These are phyloP conservation scores for Dothistroma pini DNA, from an alignment of 2,329 filamentous ascomycete genomes.

Conservation along the genomic window DNA sequence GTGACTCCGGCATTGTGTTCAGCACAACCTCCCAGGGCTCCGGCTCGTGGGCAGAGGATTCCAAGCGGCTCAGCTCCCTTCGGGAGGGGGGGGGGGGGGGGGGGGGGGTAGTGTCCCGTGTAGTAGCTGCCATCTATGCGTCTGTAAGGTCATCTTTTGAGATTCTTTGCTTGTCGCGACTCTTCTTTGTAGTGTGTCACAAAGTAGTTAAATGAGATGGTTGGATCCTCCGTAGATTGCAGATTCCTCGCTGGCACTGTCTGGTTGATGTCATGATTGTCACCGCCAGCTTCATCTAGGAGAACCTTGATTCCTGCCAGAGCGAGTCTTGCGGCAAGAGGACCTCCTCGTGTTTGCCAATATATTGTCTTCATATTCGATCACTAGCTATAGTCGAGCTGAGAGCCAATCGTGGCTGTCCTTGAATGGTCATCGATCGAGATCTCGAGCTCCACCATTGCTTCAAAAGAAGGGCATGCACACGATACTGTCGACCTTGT, in stretches of 20 bases:
- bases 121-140: conserved; percentile 46
- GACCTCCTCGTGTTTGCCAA: no score
- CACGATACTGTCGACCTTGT: no score
- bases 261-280: conserved; percentile 52
- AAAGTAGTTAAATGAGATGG: conserved; percentile 60
- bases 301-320: conserved; percentile 57
- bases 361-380: no score
- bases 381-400: no score
- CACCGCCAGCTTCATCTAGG: conserved; percentile 59
- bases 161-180: conserved; percentile 52
- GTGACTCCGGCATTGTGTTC: conserved; percentile 61
- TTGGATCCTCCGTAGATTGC: conserved; percentile 53
- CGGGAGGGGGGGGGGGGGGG: no score
- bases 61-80: conserved; percentile 51
- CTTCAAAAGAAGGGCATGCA: no score
- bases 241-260: conserved; percentile 54
- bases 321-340: conserved; percentile 58
- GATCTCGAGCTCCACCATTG: no score
- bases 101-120: conserved; percentile 53
- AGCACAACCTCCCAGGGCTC: conserved; percentile 55
- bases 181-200: conserved; percentile 60
- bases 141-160: conserved; percentile 56
- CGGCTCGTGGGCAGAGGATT: conserved; percentile 57
- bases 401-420: no score
- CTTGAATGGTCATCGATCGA: no score